Percentiles rank a stretch among this genome's conserved stretches.
phyloP scores from a whole-genome alignment of 768 basidiomycete species.

The Panaeolus cyanescens region DNA sequence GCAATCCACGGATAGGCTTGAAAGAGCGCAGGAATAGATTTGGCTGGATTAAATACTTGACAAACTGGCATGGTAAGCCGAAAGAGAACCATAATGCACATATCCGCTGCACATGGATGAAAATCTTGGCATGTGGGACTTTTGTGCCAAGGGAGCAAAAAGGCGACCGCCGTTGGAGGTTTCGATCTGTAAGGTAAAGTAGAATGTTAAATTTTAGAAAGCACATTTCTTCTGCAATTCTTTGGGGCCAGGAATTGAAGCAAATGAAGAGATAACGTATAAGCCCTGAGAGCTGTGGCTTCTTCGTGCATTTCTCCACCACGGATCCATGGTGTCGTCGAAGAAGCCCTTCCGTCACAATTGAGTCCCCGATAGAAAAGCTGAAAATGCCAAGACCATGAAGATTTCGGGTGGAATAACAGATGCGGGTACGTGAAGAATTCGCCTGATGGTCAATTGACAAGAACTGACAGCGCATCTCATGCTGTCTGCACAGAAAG shows the following conservation, averaged over 20 bases:
- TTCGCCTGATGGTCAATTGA: background rate
- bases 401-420: background rate
- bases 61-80: background rate
- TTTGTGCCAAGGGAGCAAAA: background rate
- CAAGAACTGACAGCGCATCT: background rate
- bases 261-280: background rate
- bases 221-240: background rate
- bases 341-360: background rate
- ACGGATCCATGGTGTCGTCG: background rate
- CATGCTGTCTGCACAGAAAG: background rate
- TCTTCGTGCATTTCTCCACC: background rate
- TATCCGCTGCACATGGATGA: constrained; percentile 15
- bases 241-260: background rate
- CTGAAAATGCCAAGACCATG: background rate
- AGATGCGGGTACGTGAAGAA: background rate
- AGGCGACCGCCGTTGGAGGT: background rate
- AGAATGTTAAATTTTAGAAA: background rate
- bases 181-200: background rate
- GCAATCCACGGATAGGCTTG: constrained; percentile 10
- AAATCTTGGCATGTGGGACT: constrained; percentile 8
- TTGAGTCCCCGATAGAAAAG: background rate
- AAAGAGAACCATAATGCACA: background rate
- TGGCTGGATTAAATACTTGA: constrained; percentile 10
- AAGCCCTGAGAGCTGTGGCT: background rate
- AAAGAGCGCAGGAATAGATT: constrained; percentile 8